Conservation (phyloP, 495 filamentous ascomycete genomes). For the Aspergillus kassunensis region DNA sequence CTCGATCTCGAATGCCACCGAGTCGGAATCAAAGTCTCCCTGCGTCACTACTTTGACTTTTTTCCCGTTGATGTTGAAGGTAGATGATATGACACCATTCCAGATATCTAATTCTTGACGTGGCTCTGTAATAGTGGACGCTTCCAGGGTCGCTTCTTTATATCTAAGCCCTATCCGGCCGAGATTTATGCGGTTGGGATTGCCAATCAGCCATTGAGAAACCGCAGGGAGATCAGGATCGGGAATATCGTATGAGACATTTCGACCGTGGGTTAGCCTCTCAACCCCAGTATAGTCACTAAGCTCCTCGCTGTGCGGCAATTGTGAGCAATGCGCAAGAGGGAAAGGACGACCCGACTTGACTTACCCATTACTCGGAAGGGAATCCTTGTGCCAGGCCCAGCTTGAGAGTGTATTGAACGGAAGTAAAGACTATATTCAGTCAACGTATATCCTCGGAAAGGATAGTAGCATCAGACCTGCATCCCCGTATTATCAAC, state of each 20-base stretch:
- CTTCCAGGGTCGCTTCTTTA: neutral
- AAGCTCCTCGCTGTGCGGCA: neutral
- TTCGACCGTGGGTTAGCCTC: conserved; percentile 13
- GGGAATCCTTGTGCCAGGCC: conserved; percentile 19
- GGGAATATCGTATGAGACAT: conserved; percentile 18
- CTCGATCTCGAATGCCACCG: conserved; percentile 7
- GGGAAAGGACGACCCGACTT: too few species aligned
- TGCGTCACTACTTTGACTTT: conserved; percentile 15
- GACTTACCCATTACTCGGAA: conserved; percentile 11
- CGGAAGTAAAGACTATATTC: conserved; percentile 11
- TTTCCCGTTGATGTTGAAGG: conserved; percentile 9
- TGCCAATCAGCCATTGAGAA: conserved; percentile 17
- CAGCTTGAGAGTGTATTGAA: conserved; percentile 19
- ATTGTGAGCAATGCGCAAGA: too few species aligned
- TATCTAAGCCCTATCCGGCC: conserved; percentile 14
- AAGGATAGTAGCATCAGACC: neutral
- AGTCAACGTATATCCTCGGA: neutral
- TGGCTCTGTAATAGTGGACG: conserved; percentile 2
- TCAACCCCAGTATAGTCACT: conserved; percentile 12
- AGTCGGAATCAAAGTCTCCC: conserved; percentile 15
- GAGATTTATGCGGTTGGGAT: conserved; percentile 18
- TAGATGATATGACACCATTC: conserved; percentile 15
- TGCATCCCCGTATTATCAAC: conserved; percentile 20
- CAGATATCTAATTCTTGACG: conserved; percentile 14
- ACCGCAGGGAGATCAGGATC: conserved; percentile 11